Conservation (phyloP, 2,329 filamentous ascomycete genomes). For the Domatiomyces globalis region DNA sequence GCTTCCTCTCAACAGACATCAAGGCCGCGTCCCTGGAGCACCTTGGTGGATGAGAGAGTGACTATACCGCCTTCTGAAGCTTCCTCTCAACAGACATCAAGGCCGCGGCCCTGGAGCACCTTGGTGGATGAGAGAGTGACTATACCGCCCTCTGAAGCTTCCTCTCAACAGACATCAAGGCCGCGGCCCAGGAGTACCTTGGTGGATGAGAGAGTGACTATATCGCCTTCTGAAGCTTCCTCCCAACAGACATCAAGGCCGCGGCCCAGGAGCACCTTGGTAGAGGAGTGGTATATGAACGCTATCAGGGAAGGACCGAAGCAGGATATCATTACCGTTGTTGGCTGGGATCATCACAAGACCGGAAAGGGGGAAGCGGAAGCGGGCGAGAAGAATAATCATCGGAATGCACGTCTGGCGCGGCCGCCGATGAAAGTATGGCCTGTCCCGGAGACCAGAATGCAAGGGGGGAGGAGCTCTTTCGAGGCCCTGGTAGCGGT, state of each 20-base stretch:
- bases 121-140: not conserved
- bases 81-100: not conserved
- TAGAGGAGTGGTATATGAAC: not conserved
- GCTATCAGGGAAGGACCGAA: not conserved
- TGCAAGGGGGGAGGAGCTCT: not conserved
- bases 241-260: not conserved
- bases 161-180: not conserved
- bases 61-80: not conserved
- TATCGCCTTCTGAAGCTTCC: not conserved
- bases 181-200: not conserved
- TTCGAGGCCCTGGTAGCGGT: not conserved
- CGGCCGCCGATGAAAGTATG: not conserved
- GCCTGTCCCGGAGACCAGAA: not conserved
- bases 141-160: not conserved
- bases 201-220: not conserved
- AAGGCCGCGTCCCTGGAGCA: not conserved
- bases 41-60: not conserved
- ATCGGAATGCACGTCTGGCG: not conserved
- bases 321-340: constrained; percentile 1
- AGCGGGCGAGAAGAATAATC: not conserved
- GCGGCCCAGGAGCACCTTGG: not conserved
- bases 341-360: not conserved
- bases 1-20: not conserved
- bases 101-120: not conserved
- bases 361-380: not conserved